Percentiles rank a stretch among this genome's conserved stretches.
Conservation (phyloP, 345 rosid species). For the Salix udensis region DNA sequence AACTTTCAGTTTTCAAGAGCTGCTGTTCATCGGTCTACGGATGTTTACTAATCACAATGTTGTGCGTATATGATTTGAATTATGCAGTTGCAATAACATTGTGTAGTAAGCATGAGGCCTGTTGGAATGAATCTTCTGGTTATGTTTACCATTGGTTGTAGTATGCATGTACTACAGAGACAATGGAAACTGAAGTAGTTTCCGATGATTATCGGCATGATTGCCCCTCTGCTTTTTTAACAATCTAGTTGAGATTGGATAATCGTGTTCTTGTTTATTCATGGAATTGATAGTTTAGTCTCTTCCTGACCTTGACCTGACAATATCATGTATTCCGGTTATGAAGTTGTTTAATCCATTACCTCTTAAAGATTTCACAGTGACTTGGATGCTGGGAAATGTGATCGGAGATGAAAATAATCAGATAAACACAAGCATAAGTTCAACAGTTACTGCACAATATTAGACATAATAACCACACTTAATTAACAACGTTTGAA, state of each 20-base stretch:
- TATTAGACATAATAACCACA: background rate
- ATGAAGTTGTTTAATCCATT: background rate
- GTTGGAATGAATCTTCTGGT: background rate
- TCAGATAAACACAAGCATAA: background rate
- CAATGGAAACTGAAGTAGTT: background rate
- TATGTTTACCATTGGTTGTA: background rate
- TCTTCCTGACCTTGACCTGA: background rate
- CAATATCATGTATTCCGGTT: background rate
- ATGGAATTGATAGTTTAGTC: background rate
- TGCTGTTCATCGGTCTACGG: too few species aligned
- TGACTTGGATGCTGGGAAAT: background rate
- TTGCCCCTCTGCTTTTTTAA: background rate
- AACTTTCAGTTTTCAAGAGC: too few species aligned
- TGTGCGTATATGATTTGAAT: background rate
- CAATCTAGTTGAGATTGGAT: background rate
- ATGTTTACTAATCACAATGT: too few species aligned
- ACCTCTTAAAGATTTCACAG: background rate
- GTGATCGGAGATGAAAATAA: background rate
- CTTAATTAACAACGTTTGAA: slow-evolving; percentile 1
- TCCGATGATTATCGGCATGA: background rate
- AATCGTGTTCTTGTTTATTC: background rate
- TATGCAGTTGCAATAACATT: background rate
- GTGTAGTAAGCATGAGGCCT: background rate
- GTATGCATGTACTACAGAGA: background rate
- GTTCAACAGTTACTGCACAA: background rate